A percentile compares a stretch with the other conserved stretches of the same genome.
phyloP scores from a whole-genome alignment of 2,329 filamentous ascomycete species.

The Corinectria fuckeliana region DNA sequence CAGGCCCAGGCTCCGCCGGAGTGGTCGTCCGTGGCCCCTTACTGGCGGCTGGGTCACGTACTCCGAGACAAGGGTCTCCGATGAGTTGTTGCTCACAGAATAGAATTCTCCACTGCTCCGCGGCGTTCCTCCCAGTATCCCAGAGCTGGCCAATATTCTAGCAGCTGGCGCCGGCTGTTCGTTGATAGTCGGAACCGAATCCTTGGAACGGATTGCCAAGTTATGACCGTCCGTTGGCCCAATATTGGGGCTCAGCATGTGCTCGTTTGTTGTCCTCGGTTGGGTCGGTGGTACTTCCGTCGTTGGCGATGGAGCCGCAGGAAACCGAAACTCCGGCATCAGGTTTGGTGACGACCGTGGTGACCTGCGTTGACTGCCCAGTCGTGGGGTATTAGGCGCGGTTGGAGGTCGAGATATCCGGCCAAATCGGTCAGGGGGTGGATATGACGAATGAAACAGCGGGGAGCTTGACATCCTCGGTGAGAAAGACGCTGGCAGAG shows the following conservation, averaged over 20 bases:
- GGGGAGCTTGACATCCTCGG: conserved; percentile 57
- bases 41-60: conserved; percentile 66
- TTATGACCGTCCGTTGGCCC: conserved; percentile 43
- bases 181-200: conserved; percentile 56
- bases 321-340: conserved; percentile 65
- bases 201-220: conserved; percentile 50
- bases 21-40: conserved; percentile 47
- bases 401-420: conserved; percentile 52
- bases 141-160: conserved; percentile 78
- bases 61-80: conserved; percentile 90
- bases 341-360: conserved; percentile 50
- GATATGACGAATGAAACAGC: conserved; percentile 62
- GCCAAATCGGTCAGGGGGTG: conserved; percentile 56
- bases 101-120: conserved; percentile 95
- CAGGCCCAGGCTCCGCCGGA: conserved; percentile 55
- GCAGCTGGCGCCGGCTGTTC: conserved; percentile 68
- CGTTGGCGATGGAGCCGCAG: conserved; percentile 53
- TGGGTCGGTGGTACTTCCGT: conserved; percentile 42
- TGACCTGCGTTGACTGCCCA: conserved; percentile 45
- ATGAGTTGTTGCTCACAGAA: conserved; percentile 91
- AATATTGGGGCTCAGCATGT: conserved; percentile 49
- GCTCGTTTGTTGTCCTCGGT: conserved; percentile 44
- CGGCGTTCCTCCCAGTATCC: conserved; percentile 75
- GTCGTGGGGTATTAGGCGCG: conserved; percentile 53
- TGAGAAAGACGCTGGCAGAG: conserved; percentile 45